Evolutionary conservation across 78 protist genomes (phyloP).

Genomic region (Polysphondylium violaceum): DNA sequence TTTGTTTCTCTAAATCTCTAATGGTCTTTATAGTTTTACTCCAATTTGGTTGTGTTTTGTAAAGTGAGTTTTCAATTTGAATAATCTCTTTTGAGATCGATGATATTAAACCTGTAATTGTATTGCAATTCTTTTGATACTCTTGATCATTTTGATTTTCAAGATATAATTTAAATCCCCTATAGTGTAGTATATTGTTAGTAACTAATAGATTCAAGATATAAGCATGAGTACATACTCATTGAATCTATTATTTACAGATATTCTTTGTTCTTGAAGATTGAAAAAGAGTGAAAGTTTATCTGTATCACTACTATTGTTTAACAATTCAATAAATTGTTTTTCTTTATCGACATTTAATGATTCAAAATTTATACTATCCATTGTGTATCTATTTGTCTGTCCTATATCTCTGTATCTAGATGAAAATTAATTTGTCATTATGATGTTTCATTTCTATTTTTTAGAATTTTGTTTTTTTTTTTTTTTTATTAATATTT

Average conservation of each 20-base stretch:
- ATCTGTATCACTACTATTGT: slow-evolving; percentile 23
- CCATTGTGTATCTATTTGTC: too few species aligned
- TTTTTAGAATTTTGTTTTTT: too few species aligned
- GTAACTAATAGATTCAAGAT: too few species aligned
- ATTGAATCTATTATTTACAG: slow-evolving; percentile 35
- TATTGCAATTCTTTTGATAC: slow-evolving; percentile 30
- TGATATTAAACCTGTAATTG: slow-evolving; percentile 21
- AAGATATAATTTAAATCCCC: slow-evolving; percentile 34
- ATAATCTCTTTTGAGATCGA: slow-evolving; percentile 49
- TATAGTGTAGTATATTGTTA: not conserved
- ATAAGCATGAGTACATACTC: slow-evolving; percentile 10
- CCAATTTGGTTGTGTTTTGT: slow-evolving; percentile 22
- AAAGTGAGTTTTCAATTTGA: slow-evolving; percentile 25
- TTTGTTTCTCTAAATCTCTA: slow-evolving; percentile 56
- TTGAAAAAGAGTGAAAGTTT: slow-evolving; percentile 55
- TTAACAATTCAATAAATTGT: slow-evolving; percentile 29
- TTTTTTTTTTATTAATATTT: too few species aligned
- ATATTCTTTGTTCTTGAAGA: slow-evolving; percentile 59
- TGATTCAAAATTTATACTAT: too few species aligned
- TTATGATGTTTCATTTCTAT: too few species aligned
- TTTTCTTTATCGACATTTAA: slow-evolving; percentile 25
- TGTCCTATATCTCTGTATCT: too few species aligned
- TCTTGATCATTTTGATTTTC: slow-evolving; percentile 32
- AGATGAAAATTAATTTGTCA: too few species aligned
- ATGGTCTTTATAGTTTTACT: not conserved